Percentiles rank a stretch among this genome's conserved stretches.
These are phyloP conservation scores for Rhizophora apiculata DNA, from an alignment of 345 rosid species.

Conservation along the genomic window DNA sequence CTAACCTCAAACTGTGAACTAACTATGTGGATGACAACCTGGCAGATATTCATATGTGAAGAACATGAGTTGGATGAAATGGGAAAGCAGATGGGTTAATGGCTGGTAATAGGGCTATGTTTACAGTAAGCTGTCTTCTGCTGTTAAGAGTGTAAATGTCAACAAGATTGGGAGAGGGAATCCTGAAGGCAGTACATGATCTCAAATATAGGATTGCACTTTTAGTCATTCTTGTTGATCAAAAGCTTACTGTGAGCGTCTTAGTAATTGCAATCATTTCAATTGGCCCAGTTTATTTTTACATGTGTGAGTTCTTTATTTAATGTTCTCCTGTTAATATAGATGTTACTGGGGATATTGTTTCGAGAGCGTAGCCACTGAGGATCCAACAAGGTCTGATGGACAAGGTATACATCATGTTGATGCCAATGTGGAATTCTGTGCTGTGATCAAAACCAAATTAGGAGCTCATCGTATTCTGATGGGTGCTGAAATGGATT, in stretches of 20 bases:
- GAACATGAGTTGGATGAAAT: background rate
- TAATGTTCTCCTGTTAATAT: slow-evolving; percentile 13
- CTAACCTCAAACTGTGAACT: background rate
- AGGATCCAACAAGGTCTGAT: slow-evolving; percentile 72
- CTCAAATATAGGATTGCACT: background rate
- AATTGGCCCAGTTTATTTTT: background rate
- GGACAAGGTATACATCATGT: slow-evolving; percentile 80
- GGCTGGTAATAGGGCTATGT: background rate
- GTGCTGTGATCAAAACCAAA: slow-evolving; percentile 85
- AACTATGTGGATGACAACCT: background rate
- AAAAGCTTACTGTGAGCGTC: background rate
- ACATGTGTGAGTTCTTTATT: background rate
- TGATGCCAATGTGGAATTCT: slow-evolving; percentile 84
- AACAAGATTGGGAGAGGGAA: too few species aligned
- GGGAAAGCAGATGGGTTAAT: background rate
- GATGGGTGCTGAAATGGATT: slow-evolving; percentile 99
- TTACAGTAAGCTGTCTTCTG: background rate
- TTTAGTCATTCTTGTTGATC: slow-evolving; percentile 2
- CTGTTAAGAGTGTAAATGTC: background rate
- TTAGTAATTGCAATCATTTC: background rate
- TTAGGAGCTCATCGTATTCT: slow-evolving; percentile 93
- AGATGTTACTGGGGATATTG: slow-evolving; percentile 99
- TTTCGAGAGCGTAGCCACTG: slow-evolving; percentile 93
- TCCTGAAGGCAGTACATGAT: too few species aligned
- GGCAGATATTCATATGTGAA: too few species aligned